These are phyloP conservation scores for Purshia tridentata DNA, from an alignment of 306 rosid genomes.

Conservation along the genomic window DNA sequence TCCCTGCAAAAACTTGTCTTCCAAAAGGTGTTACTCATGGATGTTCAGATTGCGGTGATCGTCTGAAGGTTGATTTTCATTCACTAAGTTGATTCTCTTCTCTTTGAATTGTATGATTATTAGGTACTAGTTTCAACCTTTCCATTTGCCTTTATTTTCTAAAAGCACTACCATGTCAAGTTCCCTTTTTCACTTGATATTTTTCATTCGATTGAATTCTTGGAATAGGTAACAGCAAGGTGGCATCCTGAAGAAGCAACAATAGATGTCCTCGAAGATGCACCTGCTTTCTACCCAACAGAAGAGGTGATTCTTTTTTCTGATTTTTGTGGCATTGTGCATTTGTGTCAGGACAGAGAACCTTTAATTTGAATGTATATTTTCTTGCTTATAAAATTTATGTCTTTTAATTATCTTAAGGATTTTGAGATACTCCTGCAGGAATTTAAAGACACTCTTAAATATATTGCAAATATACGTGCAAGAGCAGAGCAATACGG, in stretches of 20 bases:
- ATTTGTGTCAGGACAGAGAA: not conserved
- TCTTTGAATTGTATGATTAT: conserved; percentile 15
- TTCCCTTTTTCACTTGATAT: conserved; percentile 8
- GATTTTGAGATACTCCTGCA: conserved; percentile 33
- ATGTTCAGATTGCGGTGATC: conserved; percentile 60
- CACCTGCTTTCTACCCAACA: conserved; percentile 71
- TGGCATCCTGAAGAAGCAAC: conserved; percentile 74
- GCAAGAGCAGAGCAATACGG: conserved; percentile 66
- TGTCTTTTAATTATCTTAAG: conserved; percentile 19
- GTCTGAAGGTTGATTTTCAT: conserved; percentile 51
- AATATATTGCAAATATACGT: conserved; percentile 66
- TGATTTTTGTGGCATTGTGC: conserved; percentile 7
- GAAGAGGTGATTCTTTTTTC: conserved; percentile 57
- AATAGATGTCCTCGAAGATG: conserved; percentile 56
- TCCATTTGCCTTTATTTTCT: conserved; percentile 23
- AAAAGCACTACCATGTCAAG: conserved; percentile 5
- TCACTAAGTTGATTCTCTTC: conserved; percentile 18
- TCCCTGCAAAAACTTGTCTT: conserved; percentile 37
- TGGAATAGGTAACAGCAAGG: conserved; percentile 73
- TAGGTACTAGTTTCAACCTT: conserved; percentile 25
- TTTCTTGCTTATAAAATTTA: conserved; percentile 28
- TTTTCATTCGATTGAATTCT: conserved; percentile 27
- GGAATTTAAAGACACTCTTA: conserved; percentile 71
- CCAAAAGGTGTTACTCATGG: conserved; percentile 63
- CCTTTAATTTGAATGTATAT: conserved; percentile 9